Evolutionary conservation across 2,329 filamentous ascomycete genomes (phyloP), one percentile per base, ranked within the genome.

Genomic region (Escovopsis sp.): DNA sequence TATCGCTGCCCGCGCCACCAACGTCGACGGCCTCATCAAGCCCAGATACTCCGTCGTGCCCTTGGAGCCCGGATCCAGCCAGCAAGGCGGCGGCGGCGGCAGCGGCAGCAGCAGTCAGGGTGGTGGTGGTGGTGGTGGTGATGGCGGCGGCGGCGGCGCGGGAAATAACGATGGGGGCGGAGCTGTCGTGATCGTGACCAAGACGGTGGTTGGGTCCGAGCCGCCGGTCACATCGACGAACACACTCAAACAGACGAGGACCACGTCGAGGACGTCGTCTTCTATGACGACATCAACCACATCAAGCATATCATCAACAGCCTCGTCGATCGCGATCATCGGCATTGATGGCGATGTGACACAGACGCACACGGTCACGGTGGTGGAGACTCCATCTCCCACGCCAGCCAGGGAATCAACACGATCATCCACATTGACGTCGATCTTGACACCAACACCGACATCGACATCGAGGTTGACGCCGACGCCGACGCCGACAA

Each of bases 21-120:
- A 16, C 5, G 44, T 43, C 10, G 42, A 40, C 7, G 38, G 42
- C 9, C 40, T 44, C 13, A 41, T 46, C n/a, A 54, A 54, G 39
- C 61, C 60, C 2, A 51, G 52, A 16, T 65, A 65, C 39, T 62
- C 59, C 3, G 59, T 65, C 27, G 59, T 65, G 5, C 59, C 60
- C 12, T 47, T 64, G n/a, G 60, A 61, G 39, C 60, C 60, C 2
- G 51, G 49, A 13, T 47, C 57, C 6, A 48, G 51, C 20, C 49
- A 52, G 12, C 44, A 51, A 5, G 47, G 43, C 8, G 50, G 47
- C 14, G 49, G 50, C 16, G 50, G 50, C 30, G 49, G 42, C 35
- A 48, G 46, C 41, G 47, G 50, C 44, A 44, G 47, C 30, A 42
- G 43, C 10, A 37, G 42, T 14, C 47, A 40, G 16, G 33, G 45